phyloP scores from a whole-genome alignment of 75 land plant genomes.

The Cryptomeria japonica region DNA sequence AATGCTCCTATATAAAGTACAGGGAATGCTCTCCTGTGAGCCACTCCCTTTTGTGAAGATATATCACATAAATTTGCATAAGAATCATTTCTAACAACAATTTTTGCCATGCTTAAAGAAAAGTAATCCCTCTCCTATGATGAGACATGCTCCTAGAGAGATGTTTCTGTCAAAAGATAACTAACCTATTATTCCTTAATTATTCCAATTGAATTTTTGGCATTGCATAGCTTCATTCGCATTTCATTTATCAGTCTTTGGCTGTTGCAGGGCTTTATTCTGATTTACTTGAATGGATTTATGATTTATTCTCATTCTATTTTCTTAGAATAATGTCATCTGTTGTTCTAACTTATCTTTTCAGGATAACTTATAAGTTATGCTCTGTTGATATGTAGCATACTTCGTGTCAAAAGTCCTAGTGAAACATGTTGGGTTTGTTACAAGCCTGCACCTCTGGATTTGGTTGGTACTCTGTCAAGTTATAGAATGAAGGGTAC shows the following conservation, averaged over 20 bases:
- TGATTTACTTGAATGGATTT: neutral
- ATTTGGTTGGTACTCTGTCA: neutral
- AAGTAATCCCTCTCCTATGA: neutral
- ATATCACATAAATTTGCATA: neutral
- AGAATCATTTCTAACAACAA: neutral
- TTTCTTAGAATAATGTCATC: too few relatives aligned
- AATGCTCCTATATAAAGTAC: too few relatives aligned
- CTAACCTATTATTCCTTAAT: neutral
- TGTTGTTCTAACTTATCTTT: neutral
- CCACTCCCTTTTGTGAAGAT: neutral
- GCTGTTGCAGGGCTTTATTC: neutral
- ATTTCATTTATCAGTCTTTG: neutral
- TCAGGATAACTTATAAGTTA: neutral
- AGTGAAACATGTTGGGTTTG: neutral
- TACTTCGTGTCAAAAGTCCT: neutral
- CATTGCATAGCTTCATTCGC: neutral
- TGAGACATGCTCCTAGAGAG: neutral
- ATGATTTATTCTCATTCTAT: neutral
- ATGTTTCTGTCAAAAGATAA: neutral
- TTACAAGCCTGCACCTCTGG: neutral
- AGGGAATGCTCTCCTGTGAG: neutral
- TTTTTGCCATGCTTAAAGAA: neutral
- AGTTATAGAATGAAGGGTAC: neutral
- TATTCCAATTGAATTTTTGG: neutral
- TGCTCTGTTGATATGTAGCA: neutral